Conservation (phyloP, 306 rosid genomes). For the Prinsepia uniflora region DNA sequence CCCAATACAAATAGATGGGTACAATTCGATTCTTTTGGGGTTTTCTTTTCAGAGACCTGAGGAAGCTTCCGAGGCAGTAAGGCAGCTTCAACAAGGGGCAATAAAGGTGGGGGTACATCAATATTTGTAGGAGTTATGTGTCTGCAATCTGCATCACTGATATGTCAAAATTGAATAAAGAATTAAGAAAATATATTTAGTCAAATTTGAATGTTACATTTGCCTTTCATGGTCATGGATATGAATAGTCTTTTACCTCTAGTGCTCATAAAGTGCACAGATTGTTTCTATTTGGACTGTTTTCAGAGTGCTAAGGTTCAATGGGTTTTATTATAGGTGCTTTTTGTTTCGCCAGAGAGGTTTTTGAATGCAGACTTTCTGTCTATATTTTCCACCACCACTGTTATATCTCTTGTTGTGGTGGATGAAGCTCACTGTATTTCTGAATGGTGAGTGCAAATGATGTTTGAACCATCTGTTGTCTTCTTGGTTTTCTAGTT, state of each 20-base stretch:
- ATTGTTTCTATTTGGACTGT: neutral
- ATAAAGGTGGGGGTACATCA: constrained; percentile 49
- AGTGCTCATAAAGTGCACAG: neutral
- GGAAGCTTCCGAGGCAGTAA: constrained; percentile 63
- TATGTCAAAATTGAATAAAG: too few species aligned
- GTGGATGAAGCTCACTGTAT: constrained; percentile 95
- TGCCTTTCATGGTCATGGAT: neutral
- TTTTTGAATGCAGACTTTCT: constrained; percentile 72
- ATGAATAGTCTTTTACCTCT: neutral
- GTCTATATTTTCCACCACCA: constrained; percentile 49
- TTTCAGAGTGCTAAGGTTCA: constrained; percentile 4
- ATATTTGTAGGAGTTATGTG: neutral
- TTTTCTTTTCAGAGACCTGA: constrained; percentile 47
- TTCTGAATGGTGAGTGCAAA: constrained; percentile 77
- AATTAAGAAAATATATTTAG: neutral
- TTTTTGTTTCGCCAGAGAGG: constrained; percentile 92
- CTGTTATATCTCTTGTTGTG: constrained; percentile 63
- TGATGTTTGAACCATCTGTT: constrained; percentile 14
- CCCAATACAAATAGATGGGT: neutral
- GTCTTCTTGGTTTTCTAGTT: neutral
- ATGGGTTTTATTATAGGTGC: constrained; percentile 52
- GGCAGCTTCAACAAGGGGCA: constrained; percentile 60
- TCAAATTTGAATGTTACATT: neutral
- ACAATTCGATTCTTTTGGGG: constrained; percentile 3
- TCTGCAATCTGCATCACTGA: neutral